Conservation (phyloP, 2,329 filamentous ascomycete genomes). For the Anthostomella pinea region DNA sequence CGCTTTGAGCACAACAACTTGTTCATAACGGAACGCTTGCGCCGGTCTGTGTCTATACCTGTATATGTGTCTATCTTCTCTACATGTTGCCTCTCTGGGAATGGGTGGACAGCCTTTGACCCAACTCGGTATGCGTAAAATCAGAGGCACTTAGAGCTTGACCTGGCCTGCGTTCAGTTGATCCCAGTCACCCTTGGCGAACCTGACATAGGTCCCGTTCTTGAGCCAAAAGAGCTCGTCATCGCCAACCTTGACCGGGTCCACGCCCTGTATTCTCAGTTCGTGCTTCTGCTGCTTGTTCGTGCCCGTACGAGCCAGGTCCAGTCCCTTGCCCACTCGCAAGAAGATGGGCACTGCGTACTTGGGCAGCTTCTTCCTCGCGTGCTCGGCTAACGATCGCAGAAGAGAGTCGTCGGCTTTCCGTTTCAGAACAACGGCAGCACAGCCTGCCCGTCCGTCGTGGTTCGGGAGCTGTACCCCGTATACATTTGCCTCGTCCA, state of each 20-base stretch:
- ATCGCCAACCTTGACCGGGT: constrained; percentile 52
- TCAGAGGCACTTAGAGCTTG: constrained; percentile 67
- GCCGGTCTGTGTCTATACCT: too few species aligned
- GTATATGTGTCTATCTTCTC: too few species aligned
- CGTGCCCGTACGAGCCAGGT: constrained; percentile 71
- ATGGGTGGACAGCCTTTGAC: too few species aligned
- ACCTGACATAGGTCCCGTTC: constrained; percentile 64
- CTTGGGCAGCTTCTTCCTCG: constrained; percentile 57
- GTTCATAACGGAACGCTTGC: too few species aligned
- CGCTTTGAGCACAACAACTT: too few species aligned
- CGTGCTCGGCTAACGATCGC: constrained; percentile 60
- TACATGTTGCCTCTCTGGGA: too few species aligned
- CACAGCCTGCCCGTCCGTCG: constrained; percentile 82
- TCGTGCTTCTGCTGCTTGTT: constrained; percentile 84
- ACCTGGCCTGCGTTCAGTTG: constrained; percentile 64
- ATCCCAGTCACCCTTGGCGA: constrained; percentile 66
- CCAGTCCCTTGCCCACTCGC: constrained; percentile 56
- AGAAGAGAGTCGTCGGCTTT: constrained; percentile 45
- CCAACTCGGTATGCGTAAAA: too few species aligned
- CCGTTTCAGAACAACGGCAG: constrained; percentile 60
- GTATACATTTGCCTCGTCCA: constrained; percentile 83
- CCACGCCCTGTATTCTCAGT: constrained; percentile 70
- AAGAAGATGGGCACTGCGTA: constrained; percentile 80
- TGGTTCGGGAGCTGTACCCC: constrained; percentile 76
- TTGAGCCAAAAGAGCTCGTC: constrained; percentile 64